A percentile compares a stretch with the other conserved stretches of the same genome.
Evolutionary conservation across 1,284 basidiomycete genomes (phyloP).

Genomic region (Sanghuangporus baumii): DNA sequence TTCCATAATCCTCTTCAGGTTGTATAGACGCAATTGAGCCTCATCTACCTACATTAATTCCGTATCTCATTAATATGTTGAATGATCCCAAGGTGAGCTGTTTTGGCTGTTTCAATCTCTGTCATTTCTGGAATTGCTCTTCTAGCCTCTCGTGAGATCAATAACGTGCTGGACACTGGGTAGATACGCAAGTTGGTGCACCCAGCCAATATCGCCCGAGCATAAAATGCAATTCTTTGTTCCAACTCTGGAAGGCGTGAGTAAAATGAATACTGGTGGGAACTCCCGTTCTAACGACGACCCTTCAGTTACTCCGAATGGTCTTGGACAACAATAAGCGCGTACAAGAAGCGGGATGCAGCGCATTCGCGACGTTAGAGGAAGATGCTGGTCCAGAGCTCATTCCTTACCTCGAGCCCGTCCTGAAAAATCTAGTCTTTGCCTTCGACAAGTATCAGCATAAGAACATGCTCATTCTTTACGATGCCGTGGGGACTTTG

Average conservation of each 20-base stretch:
- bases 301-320: constrained; percentile 81
- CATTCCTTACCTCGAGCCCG: constrained; percentile 91
- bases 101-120: constrained; percentile 1
- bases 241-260: constrained; percentile 95
- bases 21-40: constrained; percentile 96
- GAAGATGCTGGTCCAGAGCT: constrained; percentile 93
- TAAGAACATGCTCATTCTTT: constrained; percentile 98
- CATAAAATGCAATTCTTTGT: constrained; percentile 91
- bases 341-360: constrained; percentile 98
- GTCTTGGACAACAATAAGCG: constrained; percentile 99
- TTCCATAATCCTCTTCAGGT: constrained; percentile 43
- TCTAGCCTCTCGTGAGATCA: constrained; percentile 89
- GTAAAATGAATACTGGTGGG: constrained; percentile 30
- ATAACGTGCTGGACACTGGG: constrained; percentile 99
- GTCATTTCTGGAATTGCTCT: neutral
- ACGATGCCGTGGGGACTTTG: constrained; percentile 96
- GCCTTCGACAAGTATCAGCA: constrained; percentile 99
- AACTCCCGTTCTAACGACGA: constrained; percentile 15
- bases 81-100: constrained; percentile 80
- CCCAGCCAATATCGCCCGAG: constrained; percentile 74
- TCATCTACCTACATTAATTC: constrained; percentile 88
- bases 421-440: constrained; percentile 90
- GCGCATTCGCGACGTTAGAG: constrained; percentile 96
- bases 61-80: constrained; percentile 87
- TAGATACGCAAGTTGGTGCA: constrained; percentile 97